phyloP scores from a whole-genome alignment of 352 stramenopile genomes.

The Globisporangium ultimum region DNA sequence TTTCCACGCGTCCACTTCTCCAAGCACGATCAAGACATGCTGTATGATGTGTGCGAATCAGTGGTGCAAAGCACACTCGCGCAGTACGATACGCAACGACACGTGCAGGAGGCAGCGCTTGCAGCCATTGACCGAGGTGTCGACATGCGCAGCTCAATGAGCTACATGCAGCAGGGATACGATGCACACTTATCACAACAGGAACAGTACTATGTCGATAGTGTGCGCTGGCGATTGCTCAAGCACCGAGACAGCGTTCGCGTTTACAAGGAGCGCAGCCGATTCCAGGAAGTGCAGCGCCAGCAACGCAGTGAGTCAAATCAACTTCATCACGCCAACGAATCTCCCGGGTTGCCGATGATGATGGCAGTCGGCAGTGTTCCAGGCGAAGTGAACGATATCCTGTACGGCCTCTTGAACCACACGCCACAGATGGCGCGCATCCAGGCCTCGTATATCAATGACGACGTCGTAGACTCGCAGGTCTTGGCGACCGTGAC shows the following conservation, averaged over 20 bases:
- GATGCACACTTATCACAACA: no score
- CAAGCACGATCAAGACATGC: background rate
- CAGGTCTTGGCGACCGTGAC: constrained; percentile 41
- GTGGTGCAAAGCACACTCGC: constrained; percentile 3
- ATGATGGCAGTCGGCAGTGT: constrained; percentile 20
- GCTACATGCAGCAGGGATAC: no score
- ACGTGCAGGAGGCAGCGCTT: background rate
- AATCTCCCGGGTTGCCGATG: background rate
- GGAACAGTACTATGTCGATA: no score
- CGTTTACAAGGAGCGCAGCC: constrained; percentile 4
- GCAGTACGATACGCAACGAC: constrained; percentile 1
- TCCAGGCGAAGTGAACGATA: constrained; percentile 30
- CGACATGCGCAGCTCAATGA: no score
- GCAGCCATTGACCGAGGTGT: background rate
- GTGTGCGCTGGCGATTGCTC: constrained; percentile 4
- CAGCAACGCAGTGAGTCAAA: background rate
- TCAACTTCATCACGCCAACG: background rate
- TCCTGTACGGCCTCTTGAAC: constrained; percentile 33
- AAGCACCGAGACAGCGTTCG: constrained; percentile 12
- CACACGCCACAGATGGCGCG: constrained; percentile 23
- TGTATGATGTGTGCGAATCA: background rate
- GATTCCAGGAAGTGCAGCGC: constrained; percentile 1
- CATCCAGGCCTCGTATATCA: constrained; percentile 41
- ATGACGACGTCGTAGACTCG: constrained; percentile 43
- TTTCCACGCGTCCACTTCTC: constrained; percentile 5